These are phyloP conservation scores for Botrytis elliptica DNA, from an alignment of 2,329 filamentous ascomycete species.

Conservation along the genomic window DNA sequence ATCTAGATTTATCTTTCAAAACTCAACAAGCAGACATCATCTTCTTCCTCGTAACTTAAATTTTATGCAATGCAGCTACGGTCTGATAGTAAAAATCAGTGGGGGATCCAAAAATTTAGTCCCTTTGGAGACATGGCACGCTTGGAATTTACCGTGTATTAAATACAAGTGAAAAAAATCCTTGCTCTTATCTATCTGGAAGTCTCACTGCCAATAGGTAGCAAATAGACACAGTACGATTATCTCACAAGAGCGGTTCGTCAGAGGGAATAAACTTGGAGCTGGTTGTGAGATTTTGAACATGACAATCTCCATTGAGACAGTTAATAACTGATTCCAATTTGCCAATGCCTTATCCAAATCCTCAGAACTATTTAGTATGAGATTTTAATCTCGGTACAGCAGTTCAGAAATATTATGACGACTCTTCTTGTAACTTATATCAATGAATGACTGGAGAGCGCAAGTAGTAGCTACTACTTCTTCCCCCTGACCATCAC, in stretches of 20 bases:
- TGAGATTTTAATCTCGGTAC: rapidly evolving
- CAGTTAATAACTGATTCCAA: background rate
- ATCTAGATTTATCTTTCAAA: background rate
- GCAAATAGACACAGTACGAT: too few relatives aligned
- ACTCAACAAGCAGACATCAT: background rate
- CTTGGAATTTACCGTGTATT: background rate
- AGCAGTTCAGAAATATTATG: background rate
- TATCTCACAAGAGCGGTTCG: too few relatives aligned
- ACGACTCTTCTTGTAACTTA: background rate
- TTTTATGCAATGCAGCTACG: background rate
- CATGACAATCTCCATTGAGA: too few relatives aligned
- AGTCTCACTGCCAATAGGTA: too few relatives aligned
- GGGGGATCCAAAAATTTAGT: rapidly evolving
- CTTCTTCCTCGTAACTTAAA: background rate
- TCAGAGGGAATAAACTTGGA: too few relatives aligned
- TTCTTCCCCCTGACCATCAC: background rate
- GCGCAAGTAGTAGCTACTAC: background rate
- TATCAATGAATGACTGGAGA: background rate
- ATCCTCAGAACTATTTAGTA: background rate
- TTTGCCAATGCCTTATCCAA: background rate
- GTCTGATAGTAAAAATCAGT: rapidly evolving
- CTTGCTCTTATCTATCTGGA: too few relatives aligned
- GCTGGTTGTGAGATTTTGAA: too few relatives aligned
- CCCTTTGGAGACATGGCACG: background rate
- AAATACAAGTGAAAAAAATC: too few relatives aligned